Evolutionary conservation across 176 grass and related monocot genomes (phyloP).

Genomic region (Aegilops sharonensis): DNA sequence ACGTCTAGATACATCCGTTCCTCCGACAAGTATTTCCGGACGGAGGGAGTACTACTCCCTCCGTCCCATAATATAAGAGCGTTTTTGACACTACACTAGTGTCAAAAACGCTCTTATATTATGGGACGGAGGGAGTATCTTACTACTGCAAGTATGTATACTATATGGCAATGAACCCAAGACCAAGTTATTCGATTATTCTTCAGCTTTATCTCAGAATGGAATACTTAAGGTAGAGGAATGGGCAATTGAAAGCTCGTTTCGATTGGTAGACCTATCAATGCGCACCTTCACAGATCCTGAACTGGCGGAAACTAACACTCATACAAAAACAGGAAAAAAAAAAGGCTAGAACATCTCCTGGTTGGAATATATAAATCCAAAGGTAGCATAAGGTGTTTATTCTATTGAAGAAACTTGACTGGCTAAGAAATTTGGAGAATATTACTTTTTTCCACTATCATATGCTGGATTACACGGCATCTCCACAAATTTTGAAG

Average conservation of each 20-base stretch:
- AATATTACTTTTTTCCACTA: neutral
- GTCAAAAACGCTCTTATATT: too few species aligned
- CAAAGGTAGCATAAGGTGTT: neutral
- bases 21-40: too few species aligned
- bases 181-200: neutral
- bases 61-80: too few species aligned
- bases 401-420: neutral
- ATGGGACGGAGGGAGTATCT: too few species aligned
- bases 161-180: neutral
- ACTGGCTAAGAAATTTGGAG: constrained; percentile 1
- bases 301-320: neutral
- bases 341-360: neutral
- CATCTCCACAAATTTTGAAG: neutral
- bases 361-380: neutral
- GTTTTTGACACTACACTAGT: too few species aligned
- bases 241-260: neutral
- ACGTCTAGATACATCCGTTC: too few species aligned
- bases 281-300: neutral
- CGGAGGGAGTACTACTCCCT: too few species aligned
- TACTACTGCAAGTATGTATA: neutral
- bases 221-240: neutral
- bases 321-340: neutral
- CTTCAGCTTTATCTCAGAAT: neutral
- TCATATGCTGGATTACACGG: neutral
- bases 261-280: neutral